phyloP scores from a whole-genome alignment of 1,139 yeast species.

The Saccharomycopsis hybrid region DNA sequence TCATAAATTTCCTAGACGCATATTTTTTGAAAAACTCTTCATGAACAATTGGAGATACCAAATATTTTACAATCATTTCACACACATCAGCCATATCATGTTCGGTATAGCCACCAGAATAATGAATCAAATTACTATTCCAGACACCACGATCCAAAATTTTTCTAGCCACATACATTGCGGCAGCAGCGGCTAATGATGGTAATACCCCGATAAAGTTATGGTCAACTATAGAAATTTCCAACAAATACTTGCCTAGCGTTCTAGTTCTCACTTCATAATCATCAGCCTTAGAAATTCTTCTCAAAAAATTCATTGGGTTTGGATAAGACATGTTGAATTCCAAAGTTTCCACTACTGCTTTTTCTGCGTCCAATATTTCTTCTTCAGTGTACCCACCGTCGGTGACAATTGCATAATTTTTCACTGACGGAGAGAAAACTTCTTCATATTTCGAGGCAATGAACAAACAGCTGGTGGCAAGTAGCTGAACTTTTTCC shows the following conservation, averaged over 20 bases:
- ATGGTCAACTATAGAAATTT: constrained; percentile 74
- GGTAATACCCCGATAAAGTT: constrained; percentile 71
- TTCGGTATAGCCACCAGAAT: constrained; percentile 81
- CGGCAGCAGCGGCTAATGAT: constrained; percentile 80
- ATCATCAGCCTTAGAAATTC: constrained; percentile 91
- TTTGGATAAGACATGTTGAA: constrained; percentile 86
- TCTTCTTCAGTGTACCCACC: constrained; percentile 77
- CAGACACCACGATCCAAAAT: constrained; percentile 62
- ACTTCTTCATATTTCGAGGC: constrained; percentile 97
- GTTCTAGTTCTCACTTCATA: constrained; percentile 87
- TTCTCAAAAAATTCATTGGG: constrained; percentile 87
- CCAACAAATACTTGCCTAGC: constrained; percentile 81
- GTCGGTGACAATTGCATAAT: constrained; percentile 88
- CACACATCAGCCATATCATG: constrained; percentile 66
- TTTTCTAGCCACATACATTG: constrained; percentile 82
- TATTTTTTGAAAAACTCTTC: constrained; percentile 93
- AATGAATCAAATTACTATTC: constrained; percentile 76
- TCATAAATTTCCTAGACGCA: constrained; percentile 85
- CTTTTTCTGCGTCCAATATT: constrained; percentile 80
- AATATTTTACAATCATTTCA: constrained; percentile 68
- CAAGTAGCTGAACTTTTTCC: constrained; percentile 80
- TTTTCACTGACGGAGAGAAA: constrained; percentile 79
- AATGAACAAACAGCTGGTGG: constrained; percentile 83
- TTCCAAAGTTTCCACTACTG: constrained; percentile 64
- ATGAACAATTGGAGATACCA: constrained; percentile 79